phyloP scores from a whole-genome alignment of 495 filamentous ascomycete genomes.

The Neurospora tetraspora region DNA sequence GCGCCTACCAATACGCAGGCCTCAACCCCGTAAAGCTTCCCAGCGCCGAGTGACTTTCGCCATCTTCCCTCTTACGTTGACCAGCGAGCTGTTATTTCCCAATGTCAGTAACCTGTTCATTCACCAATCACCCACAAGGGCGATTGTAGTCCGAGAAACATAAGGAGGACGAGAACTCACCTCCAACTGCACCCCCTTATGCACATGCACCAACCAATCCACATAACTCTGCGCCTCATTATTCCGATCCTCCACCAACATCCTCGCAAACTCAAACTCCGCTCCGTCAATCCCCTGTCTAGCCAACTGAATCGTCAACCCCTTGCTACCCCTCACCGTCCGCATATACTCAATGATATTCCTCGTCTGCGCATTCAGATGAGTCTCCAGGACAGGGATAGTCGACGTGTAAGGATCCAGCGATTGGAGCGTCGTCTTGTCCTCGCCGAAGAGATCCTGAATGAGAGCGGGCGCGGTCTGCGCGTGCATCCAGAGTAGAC shows the following conservation, averaged over 20 bases:
- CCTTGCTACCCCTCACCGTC: constrained; percentile 73
- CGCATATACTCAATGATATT: constrained; percentile 85
- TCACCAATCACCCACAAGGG: neutral
- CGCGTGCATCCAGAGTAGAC: constrained; percentile 84
- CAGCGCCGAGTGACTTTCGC: constrained; percentile 45
- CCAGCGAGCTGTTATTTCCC: constrained; percentile 46
- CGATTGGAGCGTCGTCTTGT: constrained; percentile 54
- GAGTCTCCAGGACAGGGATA: constrained; percentile 75
- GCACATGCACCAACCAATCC: constrained; percentile 94
- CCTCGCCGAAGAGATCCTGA: constrained; percentile 81
- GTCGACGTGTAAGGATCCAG: constrained; percentile 72
- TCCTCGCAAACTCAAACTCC: constrained; percentile 89
- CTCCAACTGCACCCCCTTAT: constrained; percentile 86
- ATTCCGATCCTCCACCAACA: constrained; percentile 90
- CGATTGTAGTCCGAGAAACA: no score
- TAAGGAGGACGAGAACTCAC: constrained; percentile 21
- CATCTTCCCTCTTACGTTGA: constrained; percentile 66
- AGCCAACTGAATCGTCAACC: constrained; percentile 79
- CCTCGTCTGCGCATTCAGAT: constrained; percentile 88
- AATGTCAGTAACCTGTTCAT: neutral
- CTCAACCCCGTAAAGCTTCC: constrained; percentile 58
- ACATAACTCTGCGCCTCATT: constrained; percentile 97
- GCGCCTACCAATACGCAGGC: constrained; percentile 55
- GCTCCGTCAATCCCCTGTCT: constrained; percentile 89
- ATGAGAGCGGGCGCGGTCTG: constrained; percentile 69